Percentiles rank a stretch among this genome's conserved stretches.
phyloP scores from a whole-genome alignment of 331 rosid genomes.

The Saraca asoca region DNA sequence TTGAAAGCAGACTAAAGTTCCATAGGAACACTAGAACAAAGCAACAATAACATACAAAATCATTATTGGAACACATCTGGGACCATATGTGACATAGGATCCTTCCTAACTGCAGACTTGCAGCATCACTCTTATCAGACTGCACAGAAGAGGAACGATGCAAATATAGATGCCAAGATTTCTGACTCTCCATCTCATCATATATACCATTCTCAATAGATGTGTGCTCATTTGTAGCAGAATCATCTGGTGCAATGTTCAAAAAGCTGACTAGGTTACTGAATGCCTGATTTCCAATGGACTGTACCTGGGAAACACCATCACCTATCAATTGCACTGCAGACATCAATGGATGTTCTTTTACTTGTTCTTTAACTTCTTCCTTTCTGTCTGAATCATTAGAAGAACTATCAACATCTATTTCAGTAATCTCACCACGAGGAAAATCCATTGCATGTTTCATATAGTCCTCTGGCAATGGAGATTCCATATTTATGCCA shows the following conservation, averaged over 20 bases:
- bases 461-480: conserved; percentile 47
- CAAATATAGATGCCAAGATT: conserved; percentile 42
- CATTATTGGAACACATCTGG: conserved; percentile 92
- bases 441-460: conserved; percentile 52
- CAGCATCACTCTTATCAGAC: conserved; percentile 80
- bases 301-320: conserved; percentile 95
- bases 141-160: conserved; percentile 78
- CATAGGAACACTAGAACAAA: conserved; percentile 85
- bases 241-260: conserved; percentile 70
- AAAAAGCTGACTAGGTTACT: conserved; percentile 80
- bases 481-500: conserved; percentile 48
- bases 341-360: conserved; percentile 75
- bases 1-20: conserved; percentile 95
- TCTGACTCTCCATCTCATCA: conserved; percentile 89
- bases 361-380: conserved; percentile 56
- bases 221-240: conserved; percentile 56
- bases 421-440: conserved; percentile 72
- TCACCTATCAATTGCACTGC: conserved; percentile 93
- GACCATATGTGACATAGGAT: conserved; percentile 83
- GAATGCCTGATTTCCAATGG: conserved; percentile 95
- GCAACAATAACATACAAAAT: conserved; percentile 90
- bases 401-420: conserved; percentile 46
- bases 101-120: conserved; percentile 90
- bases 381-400: conserved; percentile 54
- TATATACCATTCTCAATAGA: conserved; percentile 58